Conservation (phyloP, 805 yeast species). For the Brettanomyces custersianus region DNA sequence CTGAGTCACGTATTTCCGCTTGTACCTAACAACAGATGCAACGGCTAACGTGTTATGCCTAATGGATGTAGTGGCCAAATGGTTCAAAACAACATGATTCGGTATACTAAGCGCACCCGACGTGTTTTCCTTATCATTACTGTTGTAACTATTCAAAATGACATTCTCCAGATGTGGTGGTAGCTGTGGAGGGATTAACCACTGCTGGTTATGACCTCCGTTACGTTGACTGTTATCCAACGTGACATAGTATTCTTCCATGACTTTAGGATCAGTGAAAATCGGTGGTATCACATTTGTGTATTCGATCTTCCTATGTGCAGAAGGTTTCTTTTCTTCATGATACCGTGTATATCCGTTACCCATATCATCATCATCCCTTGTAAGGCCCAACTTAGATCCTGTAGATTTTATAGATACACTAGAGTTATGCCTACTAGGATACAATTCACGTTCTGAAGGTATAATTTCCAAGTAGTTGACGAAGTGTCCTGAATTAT, state of each 20-base stretch:
- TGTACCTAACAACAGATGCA: slow-evolving; percentile 83
- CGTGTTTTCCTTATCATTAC: slow-evolving; percentile 64
- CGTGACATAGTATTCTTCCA: slow-evolving; percentile 78
- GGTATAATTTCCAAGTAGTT: slow-evolving; percentile 71
- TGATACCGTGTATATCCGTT: slow-evolving; percentile 71
- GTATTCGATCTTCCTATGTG: slow-evolving; percentile 32
- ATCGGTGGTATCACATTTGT: slow-evolving; percentile 72
- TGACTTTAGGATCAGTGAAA: slow-evolving; percentile 75
- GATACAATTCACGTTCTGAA: slow-evolving; percentile 19
- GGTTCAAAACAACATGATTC: slow-evolving; percentile 88
- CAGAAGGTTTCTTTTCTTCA: slow-evolving; percentile 29
- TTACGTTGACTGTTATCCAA: slow-evolving; percentile 55
- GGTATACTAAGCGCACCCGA: slow-evolving; percentile 90
- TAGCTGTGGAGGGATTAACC: slow-evolving; percentile 86
- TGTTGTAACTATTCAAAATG: slow-evolving; percentile 66
- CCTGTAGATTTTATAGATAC: slow-evolving; percentile 35
- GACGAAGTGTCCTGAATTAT: slow-evolving; percentile 92
- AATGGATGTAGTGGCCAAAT: slow-evolving; percentile 90
- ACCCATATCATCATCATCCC: slow-evolving; percentile 77
- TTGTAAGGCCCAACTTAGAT: slow-evolving; percentile 53
- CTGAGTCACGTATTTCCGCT: slow-evolving; percentile 84
- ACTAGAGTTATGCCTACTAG: slow-evolving; percentile 18
- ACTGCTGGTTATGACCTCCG: slow-evolving; percentile 40
- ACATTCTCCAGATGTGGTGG: slow-evolving; percentile 97
- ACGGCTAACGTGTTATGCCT: slow-evolving; percentile 92